phyloP scores from a whole-genome alignment of 495 filamentous ascomycete species.

The Hypoxylon cercidicola region DNA sequence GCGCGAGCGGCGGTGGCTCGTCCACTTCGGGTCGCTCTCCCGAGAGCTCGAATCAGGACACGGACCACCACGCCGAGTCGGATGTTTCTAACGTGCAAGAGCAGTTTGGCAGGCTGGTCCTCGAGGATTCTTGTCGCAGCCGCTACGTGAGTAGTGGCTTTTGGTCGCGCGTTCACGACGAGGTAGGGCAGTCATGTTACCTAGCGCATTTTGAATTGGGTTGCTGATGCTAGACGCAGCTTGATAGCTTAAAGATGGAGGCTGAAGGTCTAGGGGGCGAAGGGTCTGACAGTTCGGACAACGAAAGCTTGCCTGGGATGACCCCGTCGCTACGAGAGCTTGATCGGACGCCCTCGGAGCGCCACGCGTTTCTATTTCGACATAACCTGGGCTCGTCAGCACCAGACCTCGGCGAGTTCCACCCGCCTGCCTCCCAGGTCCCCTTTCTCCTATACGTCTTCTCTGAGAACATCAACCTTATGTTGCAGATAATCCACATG shows the following conservation, averaged over 20 bases:
- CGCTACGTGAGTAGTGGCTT: constrained; percentile 64
- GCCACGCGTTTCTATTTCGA: constrained; percentile 65
- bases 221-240: constrained; percentile 42
- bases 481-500: constrained; percentile 62
- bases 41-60: constrained; percentile 32
- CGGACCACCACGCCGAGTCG: constrained; percentile 5
- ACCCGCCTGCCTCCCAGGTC: constrained; percentile 64
- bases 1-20: constrained; percentile 11
- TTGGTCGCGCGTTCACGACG: constrained; percentile 64
- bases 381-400: constrained; percentile 51
- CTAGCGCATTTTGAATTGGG: constrained; percentile 16
- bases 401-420: constrained; percentile 55
- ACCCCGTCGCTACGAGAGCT: constrained; percentile 52
- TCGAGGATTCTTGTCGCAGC: constrained; percentile 53
- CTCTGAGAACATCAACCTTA: constrained; percentile 62
- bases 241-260: constrained; percentile 57
- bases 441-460: constrained; percentile 63
- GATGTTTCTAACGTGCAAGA: constrained; percentile 38
- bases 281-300: constrained; percentile 55
- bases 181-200: constrained; percentile 51
- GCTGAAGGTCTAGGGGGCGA: constrained; percentile 43
- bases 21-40: constrained; percentile 29
- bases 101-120: constrained; percentile 56
- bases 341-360: constrained; percentile 56
- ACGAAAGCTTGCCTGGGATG: constrained; percentile 48